phyloP scores from a whole-genome alignment of 768 basidiomycete species.

The Tremella mesenterica region DNA sequence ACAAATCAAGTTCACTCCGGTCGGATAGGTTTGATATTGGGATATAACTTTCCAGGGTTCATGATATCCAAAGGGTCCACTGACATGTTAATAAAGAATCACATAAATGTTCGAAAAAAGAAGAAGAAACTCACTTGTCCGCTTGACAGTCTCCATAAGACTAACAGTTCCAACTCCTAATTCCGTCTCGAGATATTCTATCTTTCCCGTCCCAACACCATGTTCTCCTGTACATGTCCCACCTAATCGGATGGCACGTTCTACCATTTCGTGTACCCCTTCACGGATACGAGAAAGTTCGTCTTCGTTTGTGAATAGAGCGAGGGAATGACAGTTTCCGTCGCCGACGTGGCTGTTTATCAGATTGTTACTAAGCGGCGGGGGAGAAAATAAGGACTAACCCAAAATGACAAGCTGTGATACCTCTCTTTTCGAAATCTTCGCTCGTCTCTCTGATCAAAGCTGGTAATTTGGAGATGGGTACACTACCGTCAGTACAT shows the following conservation, averaged over 20 bases:
- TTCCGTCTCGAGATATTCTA: constrained; percentile 71
- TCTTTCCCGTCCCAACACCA: constrained; percentile 79
- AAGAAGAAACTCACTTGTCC: constrained; percentile 43
- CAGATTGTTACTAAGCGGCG: background rate
- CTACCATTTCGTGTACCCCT: constrained; percentile 45
- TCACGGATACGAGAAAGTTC: constrained; percentile 35
- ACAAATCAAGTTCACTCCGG: background rate
- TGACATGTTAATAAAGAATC: too few species aligned
- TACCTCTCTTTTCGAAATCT: constrained; percentile 57
- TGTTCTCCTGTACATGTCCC: constrained; percentile 57
- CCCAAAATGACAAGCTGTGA: constrained; percentile 50
- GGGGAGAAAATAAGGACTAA: constrained; percentile 13
- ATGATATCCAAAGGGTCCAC: constrained; percentile 68
- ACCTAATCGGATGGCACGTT: constrained; percentile 46
- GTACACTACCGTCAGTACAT: constrained; percentile 36
- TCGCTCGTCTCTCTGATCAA: constrained; percentile 61
- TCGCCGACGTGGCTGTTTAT: constrained; percentile 42
- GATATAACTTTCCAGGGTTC: constrained; percentile 69
- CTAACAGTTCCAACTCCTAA: constrained; percentile 72
- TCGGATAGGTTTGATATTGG: constrained; percentile 31
- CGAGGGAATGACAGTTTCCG: constrained; percentile 47
- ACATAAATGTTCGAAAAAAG: background rate
- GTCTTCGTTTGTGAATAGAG: constrained; percentile 37
- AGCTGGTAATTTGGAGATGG: constrained; percentile 45
- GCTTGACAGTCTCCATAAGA: constrained; percentile 78